Conservation (phyloP, 257 asterid species). For the Solanum tarijense region DNA sequence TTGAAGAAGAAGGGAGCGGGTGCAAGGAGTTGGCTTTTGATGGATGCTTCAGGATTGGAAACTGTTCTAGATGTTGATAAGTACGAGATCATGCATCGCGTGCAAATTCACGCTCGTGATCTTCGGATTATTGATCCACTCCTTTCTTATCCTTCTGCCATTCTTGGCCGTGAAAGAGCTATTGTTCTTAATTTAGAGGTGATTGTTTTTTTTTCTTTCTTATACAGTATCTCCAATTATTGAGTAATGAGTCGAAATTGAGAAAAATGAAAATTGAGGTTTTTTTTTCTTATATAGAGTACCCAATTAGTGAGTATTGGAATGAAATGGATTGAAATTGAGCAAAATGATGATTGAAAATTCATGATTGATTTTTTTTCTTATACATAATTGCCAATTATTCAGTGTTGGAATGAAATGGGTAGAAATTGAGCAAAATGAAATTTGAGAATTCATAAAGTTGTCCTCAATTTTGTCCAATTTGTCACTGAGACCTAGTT, state of each 20-base stretch:
- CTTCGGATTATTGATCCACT: conserved; percentile 84
- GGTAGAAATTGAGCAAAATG: not conserved
- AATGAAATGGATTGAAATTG: not conserved
- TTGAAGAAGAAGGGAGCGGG: conserved; percentile 53
- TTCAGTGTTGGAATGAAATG: not conserved
- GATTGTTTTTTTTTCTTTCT: not conserved
- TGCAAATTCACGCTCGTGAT: conserved; percentile 87
- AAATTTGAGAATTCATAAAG: not conserved
- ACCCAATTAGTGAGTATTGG: not conserved
- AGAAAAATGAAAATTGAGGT: not conserved
- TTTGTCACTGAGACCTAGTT: not conserved
- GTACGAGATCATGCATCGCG: conserved; percentile 83
- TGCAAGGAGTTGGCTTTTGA: conserved; percentile 63
- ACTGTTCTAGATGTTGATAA: conserved; percentile 56
- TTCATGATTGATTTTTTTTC: not conserved
- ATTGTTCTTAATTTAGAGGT: conserved; percentile 92
- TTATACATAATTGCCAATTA: not conserved
- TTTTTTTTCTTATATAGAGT: not conserved
- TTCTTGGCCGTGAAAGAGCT: conserved; percentile 83
- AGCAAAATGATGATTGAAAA: not conserved
- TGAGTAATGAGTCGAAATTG: not conserved
- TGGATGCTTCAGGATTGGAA: conserved; percentile 58
- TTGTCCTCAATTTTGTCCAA: not conserved
- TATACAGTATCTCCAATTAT: not conserved
- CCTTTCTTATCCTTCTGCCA: conserved; percentile 70